Evolutionary conservation across 106 monocot genomes (phyloP), one percentile per base, ranked within the genome.

Genomic region (Allium sativum): DNA sequence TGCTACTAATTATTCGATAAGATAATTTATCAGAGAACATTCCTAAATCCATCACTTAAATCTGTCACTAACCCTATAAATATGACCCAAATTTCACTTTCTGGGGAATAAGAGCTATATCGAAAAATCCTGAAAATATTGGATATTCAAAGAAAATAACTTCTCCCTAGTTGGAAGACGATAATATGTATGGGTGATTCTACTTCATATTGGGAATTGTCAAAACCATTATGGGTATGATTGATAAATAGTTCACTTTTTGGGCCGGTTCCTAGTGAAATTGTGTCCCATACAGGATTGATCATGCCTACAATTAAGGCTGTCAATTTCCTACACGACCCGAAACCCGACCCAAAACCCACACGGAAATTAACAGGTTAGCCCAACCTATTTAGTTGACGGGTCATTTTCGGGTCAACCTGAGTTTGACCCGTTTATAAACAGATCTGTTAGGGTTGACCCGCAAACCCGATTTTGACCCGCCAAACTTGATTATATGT

Each of bases 131-230:
- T 10, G 48, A 18, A 7, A 62, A 45, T 9, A 70, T 76, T 3
- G 73, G 62, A 11, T 44, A 58, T 3, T 65, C 71, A 0, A 21
- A 63, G 66, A 66, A 11, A 14, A 56, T 82, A 6, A 73, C 72
- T 3, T 65, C 74, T 13, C 73, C 77, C 18, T 69, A 77, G 45
- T 18, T 81, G 57, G 65, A 52, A 10, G 79, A 73, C 78, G 84
- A 78, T 59, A 61, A 50, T 14, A 63, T 89, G 45, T 73, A 65
- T 5, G 77, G 77, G 52, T 42, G 52, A 82, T 89, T 13, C 78
- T 81, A 0, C 53, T 47, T 0, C 68, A 65, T 62, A 45, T 90
- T 0, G 79, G 81, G 17, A 50, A 13, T 52, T 78, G 82, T 56
- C 21, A 44, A 40, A 77, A 56, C 17, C 78, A 18, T 68, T 78